Evolutionary conservation across 2,329 filamentous ascomycete genomes (phyloP).

Genomic region (Penicillium rolfsii): DNA sequence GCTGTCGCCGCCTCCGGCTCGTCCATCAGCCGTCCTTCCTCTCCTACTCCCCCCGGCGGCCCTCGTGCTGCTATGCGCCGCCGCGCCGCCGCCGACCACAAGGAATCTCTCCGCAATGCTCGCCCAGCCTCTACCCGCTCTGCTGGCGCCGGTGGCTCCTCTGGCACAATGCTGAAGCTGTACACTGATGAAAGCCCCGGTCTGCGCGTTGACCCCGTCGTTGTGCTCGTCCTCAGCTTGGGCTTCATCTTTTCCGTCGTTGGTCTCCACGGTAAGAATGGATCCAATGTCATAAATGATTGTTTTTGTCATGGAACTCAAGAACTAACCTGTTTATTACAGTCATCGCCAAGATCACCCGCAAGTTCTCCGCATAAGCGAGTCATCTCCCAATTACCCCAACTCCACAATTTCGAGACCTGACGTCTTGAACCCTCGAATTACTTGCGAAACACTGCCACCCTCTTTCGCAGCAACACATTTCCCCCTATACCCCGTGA

Average conservation of each 20-base stretch:
- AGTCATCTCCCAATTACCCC: not conserved
- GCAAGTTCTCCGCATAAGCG: constrained; percentile 71
- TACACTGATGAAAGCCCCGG: constrained; percentile 99
- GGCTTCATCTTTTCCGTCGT: constrained; percentile 99
- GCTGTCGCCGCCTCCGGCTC: constrained; percentile 65
- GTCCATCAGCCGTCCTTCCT: constrained; percentile 75
- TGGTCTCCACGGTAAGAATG: constrained; percentile 79
- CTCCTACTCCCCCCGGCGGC: constrained; percentile 87
- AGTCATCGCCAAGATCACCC: constrained; percentile 96
- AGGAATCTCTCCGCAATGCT: constrained; percentile 94
- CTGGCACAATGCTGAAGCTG: constrained; percentile 97
- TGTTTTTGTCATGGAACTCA: not conserved
- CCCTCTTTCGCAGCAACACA: constrained; percentile 15
- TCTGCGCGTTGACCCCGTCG: constrained; percentile 95
- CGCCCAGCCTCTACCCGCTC: constrained; percentile 89
- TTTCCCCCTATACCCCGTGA: constrained; percentile 33
- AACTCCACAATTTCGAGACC: not conserved
- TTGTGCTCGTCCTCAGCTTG: constrained; percentile 92
- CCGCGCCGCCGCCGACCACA: constrained; percentile 93
- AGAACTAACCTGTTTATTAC: not conserved
- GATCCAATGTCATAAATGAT: constrained; percentile 43
- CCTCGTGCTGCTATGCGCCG: constrained; percentile 94
- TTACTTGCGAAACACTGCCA: constrained; percentile 6
- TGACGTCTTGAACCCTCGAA: not conserved
- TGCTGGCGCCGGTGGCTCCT: constrained; percentile 92